phyloP scores from a whole-genome alignment of 2,329 filamentous ascomycete species.

The Aureobasidium uvarum region DNA sequence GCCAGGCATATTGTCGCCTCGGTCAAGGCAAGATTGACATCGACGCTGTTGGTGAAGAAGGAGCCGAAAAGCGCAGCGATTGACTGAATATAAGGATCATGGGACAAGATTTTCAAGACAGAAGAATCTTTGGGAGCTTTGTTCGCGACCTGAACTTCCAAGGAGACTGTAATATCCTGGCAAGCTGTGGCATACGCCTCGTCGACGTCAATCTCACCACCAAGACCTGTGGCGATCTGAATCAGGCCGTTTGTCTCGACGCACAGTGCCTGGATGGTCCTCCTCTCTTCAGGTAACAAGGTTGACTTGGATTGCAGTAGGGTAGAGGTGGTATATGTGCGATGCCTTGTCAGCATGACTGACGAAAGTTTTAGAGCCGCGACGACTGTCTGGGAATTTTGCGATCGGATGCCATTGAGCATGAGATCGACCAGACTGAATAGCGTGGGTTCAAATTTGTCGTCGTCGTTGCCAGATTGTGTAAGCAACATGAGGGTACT shows the following conservation, averaged over 20 bases:
- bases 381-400: conserved; percentile 83
- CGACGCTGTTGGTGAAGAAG: conserved; percentile 87
- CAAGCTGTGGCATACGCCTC: conserved; percentile 61
- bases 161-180: conserved; percentile 59
- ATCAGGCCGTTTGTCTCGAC: conserved; percentile 72
- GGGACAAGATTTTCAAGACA: conserved; percentile 42
- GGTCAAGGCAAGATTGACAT: conserved; percentile 85
- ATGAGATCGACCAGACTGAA: conserved; percentile 94
- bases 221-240: conserved; percentile 64
- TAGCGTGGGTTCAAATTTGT: conserved; percentile 75
- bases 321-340: conserved; percentile 77
- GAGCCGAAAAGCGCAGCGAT: conserved; percentile 63
- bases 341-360: conserved; percentile 81
- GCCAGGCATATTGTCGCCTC: conserved; percentile 79
- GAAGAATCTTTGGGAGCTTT: background rate
- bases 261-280: conserved; percentile 71
- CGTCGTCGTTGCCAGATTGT: conserved; percentile 71
- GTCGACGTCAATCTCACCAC: conserved; percentile 67
- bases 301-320: conserved; percentile 55
- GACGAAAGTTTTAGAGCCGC: conserved; percentile 86
- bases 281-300: conserved; percentile 52
- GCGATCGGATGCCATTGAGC: conserved; percentile 77
- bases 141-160: conserved; percentile 35
- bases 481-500: conserved; percentile 87
- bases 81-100: conserved; percentile 56